phyloP scores from a whole-genome alignment of 495 filamentous ascomycete genomes.

The Hypoxylon fragiforme region DNA sequence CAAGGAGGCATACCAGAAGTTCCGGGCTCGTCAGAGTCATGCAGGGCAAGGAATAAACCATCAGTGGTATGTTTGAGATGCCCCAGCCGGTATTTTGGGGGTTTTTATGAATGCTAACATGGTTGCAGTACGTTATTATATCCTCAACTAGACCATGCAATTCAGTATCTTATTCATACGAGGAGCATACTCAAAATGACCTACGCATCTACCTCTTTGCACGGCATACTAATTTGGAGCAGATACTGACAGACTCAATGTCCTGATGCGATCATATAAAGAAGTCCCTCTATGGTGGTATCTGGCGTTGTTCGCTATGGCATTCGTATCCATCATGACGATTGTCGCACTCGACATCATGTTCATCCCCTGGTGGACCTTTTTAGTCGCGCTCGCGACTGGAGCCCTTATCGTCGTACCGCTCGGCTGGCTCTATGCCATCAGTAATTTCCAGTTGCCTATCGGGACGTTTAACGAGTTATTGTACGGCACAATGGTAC shows the following conservation, averaged over 20 bases:
- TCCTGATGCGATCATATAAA: constrained; percentile 57
- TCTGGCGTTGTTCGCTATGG: constrained; percentile 46
- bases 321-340: constrained; percentile 53
- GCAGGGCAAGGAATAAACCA: constrained; percentile 49
- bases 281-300: constrained; percentile 63
- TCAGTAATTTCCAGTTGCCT: constrained; percentile 58
- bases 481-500: constrained; percentile 61
- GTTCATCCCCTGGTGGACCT: constrained; percentile 61
- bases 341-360: constrained; percentile 51
- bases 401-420: constrained; percentile 56
- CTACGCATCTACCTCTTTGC: too few relatives aligned
- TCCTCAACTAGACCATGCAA: background rate
- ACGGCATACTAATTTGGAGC: background rate
- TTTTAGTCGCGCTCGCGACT: constrained; percentile 55
- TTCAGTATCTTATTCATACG: background rate
- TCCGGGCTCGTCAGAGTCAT: constrained; percentile 37
- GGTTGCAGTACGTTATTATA: constrained; percentile 9
- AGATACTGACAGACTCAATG: constrained; percentile 56
- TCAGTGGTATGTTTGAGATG: constrained; percentile 39
- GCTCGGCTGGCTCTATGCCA: constrained; percentile 58
- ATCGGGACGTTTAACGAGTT: constrained; percentile 61
- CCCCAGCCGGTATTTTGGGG: background rate
- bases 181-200: too few relatives aligned
- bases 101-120: constrained; percentile 11
- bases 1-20: constrained; percentile 45